Base-by-base conservation (phyloP, 768 basidiomycete genomes). In the Phylloporus sp. region DNA sequence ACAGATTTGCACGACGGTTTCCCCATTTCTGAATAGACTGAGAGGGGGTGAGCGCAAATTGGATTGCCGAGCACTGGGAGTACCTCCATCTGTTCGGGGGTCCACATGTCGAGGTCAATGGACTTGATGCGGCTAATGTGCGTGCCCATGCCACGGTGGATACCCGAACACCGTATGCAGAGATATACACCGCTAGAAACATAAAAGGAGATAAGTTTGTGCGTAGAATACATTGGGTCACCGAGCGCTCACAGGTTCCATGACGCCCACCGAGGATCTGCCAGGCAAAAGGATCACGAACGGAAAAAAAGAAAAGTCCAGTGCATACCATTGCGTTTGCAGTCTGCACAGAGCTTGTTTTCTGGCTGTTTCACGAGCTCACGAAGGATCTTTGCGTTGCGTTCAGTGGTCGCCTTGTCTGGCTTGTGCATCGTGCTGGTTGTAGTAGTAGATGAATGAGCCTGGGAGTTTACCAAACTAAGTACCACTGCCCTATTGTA, bases 41-140 rank as follows among this genome's bases (percentile, higher is more conserved):
- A 34, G 11, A 48, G 29, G 20, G 6, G 24, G 22, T 56, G 32
- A 53, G 48, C 41, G 18, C 23, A 27, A 22, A 49, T 34, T 23
- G 32, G 22, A 42, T 26, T 18, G 16, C 6, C 13, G 39, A 13
- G 51, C 24, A 58, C 80, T 7, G 42, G 11, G 29, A 6, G 54
- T 60, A 93, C 94, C 73, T 86, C 84, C 88, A 99, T 95, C 73
- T 99, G 95, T 56, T 97, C 94, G 3, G 92, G 91, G 8, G 92
- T 95, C 95, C 95, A 99, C 16, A 89, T 82, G 62, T 99, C 95
- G 48, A 99, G 84, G 72, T 99, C 95, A 49, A 99, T 91, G 3
- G 93, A 95, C 65, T 97, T 97, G 67, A 99, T 90, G 65, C 88
- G 91, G 72, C 89, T 91, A 69, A 98, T 97, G 70, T 99, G 95